Conservation (phyloP, 805 yeast species). For the Saturnispora galanensis region DNA sequence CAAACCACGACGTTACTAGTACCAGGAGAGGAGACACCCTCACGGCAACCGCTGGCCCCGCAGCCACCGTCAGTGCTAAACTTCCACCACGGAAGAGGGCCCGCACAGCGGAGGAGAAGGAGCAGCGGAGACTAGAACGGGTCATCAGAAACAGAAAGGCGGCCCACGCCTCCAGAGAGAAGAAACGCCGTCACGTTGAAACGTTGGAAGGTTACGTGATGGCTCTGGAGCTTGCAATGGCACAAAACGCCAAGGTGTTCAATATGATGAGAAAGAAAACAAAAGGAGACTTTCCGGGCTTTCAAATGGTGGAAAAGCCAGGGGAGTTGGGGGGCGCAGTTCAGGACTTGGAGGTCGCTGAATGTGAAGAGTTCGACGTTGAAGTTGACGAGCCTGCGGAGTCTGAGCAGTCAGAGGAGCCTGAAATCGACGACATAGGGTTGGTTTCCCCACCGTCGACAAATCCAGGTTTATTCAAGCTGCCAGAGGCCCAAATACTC, state of each 20-base stretch:
- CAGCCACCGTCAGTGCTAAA: conserved; percentile 10
- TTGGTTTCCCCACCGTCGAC: conserved; percentile 24
- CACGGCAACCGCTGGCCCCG: background rate
- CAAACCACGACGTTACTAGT: conserved; percentile 7
- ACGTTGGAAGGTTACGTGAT: conserved; percentile 56
- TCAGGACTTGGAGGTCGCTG: background rate
- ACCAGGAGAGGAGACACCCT: background rate
- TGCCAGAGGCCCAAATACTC: conserved; percentile 19
- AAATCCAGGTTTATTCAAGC: conserved; percentile 22
- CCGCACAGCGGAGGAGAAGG: conserved; percentile 92
- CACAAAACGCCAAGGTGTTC: background rate
- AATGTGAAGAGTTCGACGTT: background rate
- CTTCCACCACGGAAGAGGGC: conserved; percentile 96
- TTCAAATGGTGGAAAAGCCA: conserved; percentile 18
- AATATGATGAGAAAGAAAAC: too few relatives aligned
- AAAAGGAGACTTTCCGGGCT: background rate
- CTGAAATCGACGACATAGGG: background rate
- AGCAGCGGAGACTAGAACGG: conserved; percentile 89
- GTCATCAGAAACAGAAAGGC: conserved; percentile 91
- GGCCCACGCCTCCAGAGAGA: conserved; percentile 95
- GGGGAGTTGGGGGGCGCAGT: conserved; percentile 18
- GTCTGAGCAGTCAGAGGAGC: background rate
- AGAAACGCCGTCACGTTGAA: conserved; percentile 88
- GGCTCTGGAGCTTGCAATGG: conserved; percentile 27
- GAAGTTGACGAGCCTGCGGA: background rate